Evolutionary conservation across 2,329 filamentous ascomycete genomes (phyloP).

Genomic region (Pseudogymnoascus sp.): DNA sequence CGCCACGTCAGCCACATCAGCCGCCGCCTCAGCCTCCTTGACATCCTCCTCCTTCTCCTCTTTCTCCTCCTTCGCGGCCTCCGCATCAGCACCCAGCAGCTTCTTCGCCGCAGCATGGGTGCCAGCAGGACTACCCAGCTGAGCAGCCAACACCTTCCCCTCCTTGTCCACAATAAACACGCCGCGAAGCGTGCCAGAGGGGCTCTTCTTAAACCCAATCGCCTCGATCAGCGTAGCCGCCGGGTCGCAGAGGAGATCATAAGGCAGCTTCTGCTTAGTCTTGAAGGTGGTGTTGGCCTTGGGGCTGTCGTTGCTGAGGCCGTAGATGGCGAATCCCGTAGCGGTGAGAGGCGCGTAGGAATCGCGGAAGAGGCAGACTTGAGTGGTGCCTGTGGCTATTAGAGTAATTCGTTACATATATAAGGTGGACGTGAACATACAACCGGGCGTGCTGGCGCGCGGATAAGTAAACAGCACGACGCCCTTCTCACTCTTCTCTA

Average conservation of each 20-base stretch:
- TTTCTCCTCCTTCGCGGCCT: constrained; percentile 13
- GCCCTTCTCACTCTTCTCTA: constrained; percentile 75
- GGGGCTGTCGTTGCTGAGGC: constrained; percentile 77
- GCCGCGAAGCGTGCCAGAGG: constrained; percentile 73
- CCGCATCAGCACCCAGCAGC: constrained; percentile 47
- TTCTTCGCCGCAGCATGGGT: constrained; percentile 72
- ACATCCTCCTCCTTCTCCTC: constrained; percentile 16
- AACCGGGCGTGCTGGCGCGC: constrained; percentile 87
- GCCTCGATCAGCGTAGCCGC: constrained; percentile 66
- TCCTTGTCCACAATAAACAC: constrained; percentile 80
- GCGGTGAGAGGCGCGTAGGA: constrained; percentile 66
- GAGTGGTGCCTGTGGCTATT: constrained; percentile 64
- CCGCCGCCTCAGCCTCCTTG: background rate
- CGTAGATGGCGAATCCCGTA: constrained; percentile 78
- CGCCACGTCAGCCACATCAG: constrained; percentile 37
- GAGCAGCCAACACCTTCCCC: constrained; percentile 68
- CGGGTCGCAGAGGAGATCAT: constrained; percentile 80
- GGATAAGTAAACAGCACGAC: constrained; percentile 95
- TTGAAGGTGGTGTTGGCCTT: constrained; percentile 92
- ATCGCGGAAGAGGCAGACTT: constrained; percentile 91
- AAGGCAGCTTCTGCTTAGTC: constrained; percentile 82
- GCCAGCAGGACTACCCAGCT: constrained; percentile 67
- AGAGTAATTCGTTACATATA: constrained; percentile 1
- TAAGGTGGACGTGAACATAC: constrained; percentile 49
- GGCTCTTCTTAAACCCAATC: constrained; percentile 81